Evolutionary conservation across 257 asterid genomes (phyloP).

Genomic region (Solanum dulcamara): DNA sequence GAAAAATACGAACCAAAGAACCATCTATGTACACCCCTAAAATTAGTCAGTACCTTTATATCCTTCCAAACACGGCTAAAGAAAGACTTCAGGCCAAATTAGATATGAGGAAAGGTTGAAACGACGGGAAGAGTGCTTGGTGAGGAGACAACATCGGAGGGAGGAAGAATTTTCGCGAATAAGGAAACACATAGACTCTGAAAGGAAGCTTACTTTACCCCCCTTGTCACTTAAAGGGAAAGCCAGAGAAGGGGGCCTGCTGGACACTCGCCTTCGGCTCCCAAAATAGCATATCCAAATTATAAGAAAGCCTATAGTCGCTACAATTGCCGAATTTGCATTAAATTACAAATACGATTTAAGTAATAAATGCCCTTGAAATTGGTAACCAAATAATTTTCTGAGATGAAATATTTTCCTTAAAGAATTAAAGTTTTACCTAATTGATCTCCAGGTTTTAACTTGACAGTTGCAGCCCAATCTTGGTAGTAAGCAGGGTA

Average conservation of each 20-base stretch:
- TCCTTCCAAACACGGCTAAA: not conserved
- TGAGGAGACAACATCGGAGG: not conserved
- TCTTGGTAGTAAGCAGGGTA: not conserved
- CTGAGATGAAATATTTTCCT: not conserved
- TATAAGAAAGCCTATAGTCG: not conserved
- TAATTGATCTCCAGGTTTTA: not conserved
- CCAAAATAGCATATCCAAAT: not conserved
- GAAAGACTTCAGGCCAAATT: not conserved
- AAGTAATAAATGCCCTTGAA: too few relatives aligned
- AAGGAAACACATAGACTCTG: not conserved
- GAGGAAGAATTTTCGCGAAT: not conserved
- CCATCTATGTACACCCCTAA: not conserved
- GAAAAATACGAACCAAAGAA: not conserved
- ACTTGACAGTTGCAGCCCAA: not conserved
- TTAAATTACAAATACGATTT: not conserved
- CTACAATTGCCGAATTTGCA: not conserved
- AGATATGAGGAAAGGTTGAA: not conserved
- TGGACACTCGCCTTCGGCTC: not conserved
- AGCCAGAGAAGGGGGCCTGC: not conserved
- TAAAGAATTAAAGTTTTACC: not conserved
- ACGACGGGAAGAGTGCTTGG: not conserved
- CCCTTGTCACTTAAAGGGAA: not conserved
- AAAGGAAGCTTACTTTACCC: not conserved
- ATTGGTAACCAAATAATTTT: too few relatives aligned
- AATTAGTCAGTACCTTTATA: rapidly evolving